phyloP scores from a whole-genome alignment of 495 filamentous ascomycete genomes.

The Poronia punctata region DNA sequence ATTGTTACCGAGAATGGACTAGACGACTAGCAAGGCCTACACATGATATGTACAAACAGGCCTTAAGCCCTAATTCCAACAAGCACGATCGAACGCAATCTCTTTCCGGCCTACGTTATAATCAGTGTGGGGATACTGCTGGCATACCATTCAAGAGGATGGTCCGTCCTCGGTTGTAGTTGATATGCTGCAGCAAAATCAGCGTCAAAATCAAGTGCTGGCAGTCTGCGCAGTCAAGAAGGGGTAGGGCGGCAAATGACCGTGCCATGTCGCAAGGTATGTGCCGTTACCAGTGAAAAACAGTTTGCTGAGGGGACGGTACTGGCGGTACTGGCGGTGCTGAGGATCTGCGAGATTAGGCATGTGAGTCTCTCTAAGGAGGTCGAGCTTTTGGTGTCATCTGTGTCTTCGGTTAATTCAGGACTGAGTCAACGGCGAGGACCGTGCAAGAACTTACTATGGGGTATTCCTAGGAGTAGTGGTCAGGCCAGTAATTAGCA shows the following conservation, averaged over 20 bases:
- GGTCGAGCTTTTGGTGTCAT: conserved; percentile 1
- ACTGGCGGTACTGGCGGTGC: not conserved
- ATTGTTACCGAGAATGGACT: no score
- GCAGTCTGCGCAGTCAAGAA: conserved; percentile 9
- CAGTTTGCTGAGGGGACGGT: no score
- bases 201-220: conserved; percentile 12
- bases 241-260: conserved; percentile 8
- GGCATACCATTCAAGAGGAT: conserved; percentile 11
- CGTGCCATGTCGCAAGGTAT: conserved; percentile 5
- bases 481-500: conserved; percentile 43
- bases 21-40: conserved; percentile 7
- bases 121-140: conserved; percentile 10
- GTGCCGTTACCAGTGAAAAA: conserved; percentile 1
- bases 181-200: conserved; percentile 13
- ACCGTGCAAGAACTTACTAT: conserved; percentile 26
- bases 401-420: not conserved
- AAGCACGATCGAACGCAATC: no score
- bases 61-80: no score
- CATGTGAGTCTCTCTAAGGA: conserved; percentile 1
- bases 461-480: conserved; percentile 32
- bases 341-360: conserved; percentile 1
- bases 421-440: not conserved
- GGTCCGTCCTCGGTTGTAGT: conserved; percentile 1
- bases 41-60: conserved; percentile 7
- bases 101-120: conserved; percentile 1